Conservation (phyloP, 2,329 filamentous ascomycete genomes). For the Paracoccidioides lutzii region DNA sequence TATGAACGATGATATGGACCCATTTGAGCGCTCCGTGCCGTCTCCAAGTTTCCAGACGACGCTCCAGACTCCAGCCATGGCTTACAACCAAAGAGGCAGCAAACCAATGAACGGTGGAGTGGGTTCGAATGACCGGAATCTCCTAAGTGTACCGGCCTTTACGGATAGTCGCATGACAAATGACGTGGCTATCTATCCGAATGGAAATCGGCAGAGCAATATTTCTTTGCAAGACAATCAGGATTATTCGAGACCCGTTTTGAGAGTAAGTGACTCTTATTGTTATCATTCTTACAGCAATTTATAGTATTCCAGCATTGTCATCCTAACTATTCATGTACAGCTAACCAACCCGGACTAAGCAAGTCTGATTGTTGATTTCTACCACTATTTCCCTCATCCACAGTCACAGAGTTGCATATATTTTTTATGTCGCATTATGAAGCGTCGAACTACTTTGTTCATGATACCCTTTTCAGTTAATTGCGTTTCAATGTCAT, state of each 20-base stretch:
- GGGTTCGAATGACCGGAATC: not conserved
- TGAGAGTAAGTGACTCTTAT: slow-evolving; percentile 24
- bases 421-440: not conserved
- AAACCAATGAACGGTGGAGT: not conserved
- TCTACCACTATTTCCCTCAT: not conserved
- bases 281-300: not conserved
- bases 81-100: not conserved
- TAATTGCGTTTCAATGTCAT: not conserved
- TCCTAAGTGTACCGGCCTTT: slow-evolving; percentile 19
- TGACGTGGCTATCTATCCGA: slow-evolving; percentile 27
- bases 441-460: not conserved
- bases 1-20: slow-evolving; percentile 1
- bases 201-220: slow-evolving; percentile 31
- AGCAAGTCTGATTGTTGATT: not conserved
- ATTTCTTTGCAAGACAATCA: slow-evolving; percentile 36
- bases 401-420: not conserved
- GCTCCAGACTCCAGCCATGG: not conserved
- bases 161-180: slow-evolving; percentile 36
- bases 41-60: slow-evolving; percentile 10
- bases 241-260: slow-evolving; percentile 35
- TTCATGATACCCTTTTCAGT: slow-evolving; percentile 1
- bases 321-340: not conserved
- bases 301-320: not conserved
- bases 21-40: slow-evolving; percentile 12
- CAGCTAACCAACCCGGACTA: slow-evolving; percentile 12